phyloP scores from a whole-genome alignment of 495 filamentous ascomycete genomes.

The Chaetomium tenue region DNA sequence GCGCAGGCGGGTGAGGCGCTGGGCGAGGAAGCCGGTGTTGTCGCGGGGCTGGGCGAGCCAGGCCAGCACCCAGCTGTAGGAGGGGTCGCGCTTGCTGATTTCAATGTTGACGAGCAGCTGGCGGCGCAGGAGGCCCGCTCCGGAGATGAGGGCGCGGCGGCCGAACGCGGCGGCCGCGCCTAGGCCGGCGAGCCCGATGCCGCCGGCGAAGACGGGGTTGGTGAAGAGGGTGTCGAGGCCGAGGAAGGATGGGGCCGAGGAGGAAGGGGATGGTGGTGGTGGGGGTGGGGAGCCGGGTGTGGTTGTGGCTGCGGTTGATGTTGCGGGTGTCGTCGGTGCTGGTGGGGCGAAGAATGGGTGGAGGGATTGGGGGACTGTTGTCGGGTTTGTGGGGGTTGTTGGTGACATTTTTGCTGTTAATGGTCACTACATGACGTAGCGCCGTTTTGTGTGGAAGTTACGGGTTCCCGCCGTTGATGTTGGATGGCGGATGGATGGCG shows the following conservation, averaged over 20 bases:
- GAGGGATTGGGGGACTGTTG: neutral
- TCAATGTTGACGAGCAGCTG: constrained; percentile 93
- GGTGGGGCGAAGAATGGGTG: neutral
- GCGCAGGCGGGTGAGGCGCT: constrained; percentile 50
- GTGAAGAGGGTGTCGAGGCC: constrained; percentile 53
- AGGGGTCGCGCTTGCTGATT: constrained; percentile 87
- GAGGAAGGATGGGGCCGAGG: constrained; percentile 31
- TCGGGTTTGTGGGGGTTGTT: constrained; percentile 1
- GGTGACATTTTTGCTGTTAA: constrained; percentile 21
- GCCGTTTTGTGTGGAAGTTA: neutral
- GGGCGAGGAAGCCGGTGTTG: constrained; percentile 45
- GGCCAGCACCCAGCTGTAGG: constrained; percentile 88
- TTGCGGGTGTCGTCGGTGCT: neutral
- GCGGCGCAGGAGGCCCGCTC: constrained; percentile 67
- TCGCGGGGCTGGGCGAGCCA: constrained; percentile 87
- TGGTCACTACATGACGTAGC: constrained; percentile 27
- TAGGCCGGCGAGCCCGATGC: constrained; percentile 81
- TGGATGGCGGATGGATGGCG: constrained; percentile 5
- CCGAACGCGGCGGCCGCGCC: constrained; percentile 73
- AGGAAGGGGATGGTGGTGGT: constrained; percentile 8
- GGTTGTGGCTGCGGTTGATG: neutral
- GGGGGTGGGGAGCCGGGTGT: constrained; percentile 11
- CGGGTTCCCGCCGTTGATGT: neutral
- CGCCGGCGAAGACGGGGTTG: constrained; percentile 59
- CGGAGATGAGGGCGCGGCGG: constrained; percentile 67